Percentiles rank a stretch among this genome's conserved stretches.
These are phyloP conservation scores for Xeromyces bisporus DNA, from an alignment of 495 filamentous ascomycete species.

Conservation along the genomic window DNA sequence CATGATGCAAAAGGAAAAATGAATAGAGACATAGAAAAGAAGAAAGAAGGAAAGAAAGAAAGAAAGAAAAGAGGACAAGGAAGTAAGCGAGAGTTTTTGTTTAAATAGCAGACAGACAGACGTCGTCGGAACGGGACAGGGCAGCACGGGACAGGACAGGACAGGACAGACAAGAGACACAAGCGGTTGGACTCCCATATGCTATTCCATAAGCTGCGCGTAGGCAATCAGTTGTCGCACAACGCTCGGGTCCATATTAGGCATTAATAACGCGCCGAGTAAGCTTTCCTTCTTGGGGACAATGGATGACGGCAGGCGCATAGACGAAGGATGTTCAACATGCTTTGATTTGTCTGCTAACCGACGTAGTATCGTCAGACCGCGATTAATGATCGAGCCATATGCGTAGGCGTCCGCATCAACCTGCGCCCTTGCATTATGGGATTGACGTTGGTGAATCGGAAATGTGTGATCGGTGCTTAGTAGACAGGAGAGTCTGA, in stretches of 20 bases:
- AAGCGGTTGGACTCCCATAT: background rate
- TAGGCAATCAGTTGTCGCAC: constrained; percentile 60
- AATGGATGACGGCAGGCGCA: constrained; percentile 41
- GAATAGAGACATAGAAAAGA: constrained; percentile 4
- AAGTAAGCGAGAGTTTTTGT: too few relatives aligned
- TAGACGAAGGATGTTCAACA: constrained; percentile 28
- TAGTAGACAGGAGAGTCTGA: constrained; percentile 51
- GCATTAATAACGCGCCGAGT: constrained; percentile 47
- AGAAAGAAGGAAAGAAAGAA: too few relatives aligned
- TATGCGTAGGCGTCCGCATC: constrained; percentile 32
- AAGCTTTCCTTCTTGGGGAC: constrained; percentile 55
- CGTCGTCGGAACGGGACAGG: constrained; percentile 1
- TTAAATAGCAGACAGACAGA: too few relatives aligned
- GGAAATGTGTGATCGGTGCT: constrained; percentile 39
- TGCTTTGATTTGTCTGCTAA: constrained; percentile 57
- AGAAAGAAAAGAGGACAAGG: too few relatives aligned
- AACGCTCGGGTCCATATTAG: constrained; percentile 40
- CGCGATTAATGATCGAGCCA: constrained; percentile 46
- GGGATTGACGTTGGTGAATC: constrained; percentile 17
- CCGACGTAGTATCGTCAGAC: constrained; percentile 49
- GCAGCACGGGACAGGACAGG: constrained; percentile 5
- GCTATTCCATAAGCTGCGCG: constrained; percentile 40
- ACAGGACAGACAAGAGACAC: constrained; percentile 1
- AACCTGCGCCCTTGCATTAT: constrained; percentile 15
- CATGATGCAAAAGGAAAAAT: constrained; percentile 14